Conservation (phyloP, 371 early-diverging fungal genomes). For the Haplosporangium sp. region DNA sequence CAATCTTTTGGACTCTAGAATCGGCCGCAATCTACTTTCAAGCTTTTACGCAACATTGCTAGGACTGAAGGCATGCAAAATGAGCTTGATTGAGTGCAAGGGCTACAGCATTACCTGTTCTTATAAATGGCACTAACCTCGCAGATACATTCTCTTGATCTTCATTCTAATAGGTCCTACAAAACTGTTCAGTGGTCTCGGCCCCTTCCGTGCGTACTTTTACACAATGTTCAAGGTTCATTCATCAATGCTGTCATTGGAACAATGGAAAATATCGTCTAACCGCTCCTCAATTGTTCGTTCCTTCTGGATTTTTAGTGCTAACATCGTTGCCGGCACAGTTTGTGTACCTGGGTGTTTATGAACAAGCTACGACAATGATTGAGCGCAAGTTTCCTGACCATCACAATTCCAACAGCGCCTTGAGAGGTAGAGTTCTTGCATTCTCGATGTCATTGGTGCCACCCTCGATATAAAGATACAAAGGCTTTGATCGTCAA, state of each 20-base stretch:
- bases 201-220: constrained; percentile 50
- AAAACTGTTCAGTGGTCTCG: constrained; percentile 47
- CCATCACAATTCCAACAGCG: constrained; percentile 43
- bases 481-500: no score
- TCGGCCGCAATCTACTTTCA: constrained; percentile 43
- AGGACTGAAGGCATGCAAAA: constrained; percentile 37
- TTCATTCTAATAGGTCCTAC: constrained; percentile 27
- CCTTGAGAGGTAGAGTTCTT: constrained; percentile 40
- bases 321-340: constrained; percentile 51
- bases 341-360: constrained; percentile 50
- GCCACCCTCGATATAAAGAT: no score
- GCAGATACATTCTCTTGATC: background rate
- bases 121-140: background rate
- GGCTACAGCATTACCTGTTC: background rate
- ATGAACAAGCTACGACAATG: constrained; percentile 48
- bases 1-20: constrained; percentile 18
- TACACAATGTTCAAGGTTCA: no score
- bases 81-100: background rate
- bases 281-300: background rate
- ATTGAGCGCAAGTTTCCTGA: constrained; percentile 48
- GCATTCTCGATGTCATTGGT: background rate
- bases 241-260: no score
- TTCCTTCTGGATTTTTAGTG: constrained; percentile 8
- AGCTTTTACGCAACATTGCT: constrained; percentile 50
- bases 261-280: background rate